phyloP scores from a whole-genome alignment of 495 filamentous ascomycete genomes.

The Rhypophila decipiens region DNA sequence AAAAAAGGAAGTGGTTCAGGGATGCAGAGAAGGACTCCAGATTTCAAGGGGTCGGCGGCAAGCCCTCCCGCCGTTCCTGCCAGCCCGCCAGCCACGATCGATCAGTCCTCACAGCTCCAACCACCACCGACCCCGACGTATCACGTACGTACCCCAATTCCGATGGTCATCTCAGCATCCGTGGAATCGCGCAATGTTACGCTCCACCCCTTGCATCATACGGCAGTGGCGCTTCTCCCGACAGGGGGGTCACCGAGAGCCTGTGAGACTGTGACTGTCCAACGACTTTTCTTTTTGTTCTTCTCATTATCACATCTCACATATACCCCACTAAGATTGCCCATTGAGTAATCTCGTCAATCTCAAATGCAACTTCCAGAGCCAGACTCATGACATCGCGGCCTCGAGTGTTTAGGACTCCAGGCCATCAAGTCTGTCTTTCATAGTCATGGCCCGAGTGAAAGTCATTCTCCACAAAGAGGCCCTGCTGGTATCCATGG shows the following conservation, averaged over 20 bases:
- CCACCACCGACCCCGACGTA: not conserved
- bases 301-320: not conserved
- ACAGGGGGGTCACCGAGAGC: not conserved
- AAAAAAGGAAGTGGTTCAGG: too few species aligned
- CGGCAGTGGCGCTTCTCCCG: not conserved
- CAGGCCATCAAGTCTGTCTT: too few species aligned
- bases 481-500: too few species aligned
- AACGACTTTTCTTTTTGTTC: not conserved
- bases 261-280: not conserved
- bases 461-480: too few species aligned
- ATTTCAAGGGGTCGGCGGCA: not conserved
- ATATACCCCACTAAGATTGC: not conserved
- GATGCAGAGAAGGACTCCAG: too few species aligned
- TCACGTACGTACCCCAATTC: too few species aligned
- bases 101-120: too few species aligned
- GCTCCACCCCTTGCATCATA: not conserved
- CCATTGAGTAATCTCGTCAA: not conserved
- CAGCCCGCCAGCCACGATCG: too few species aligned
- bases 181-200: not conserved
- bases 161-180: not conserved
- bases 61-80: not conserved
- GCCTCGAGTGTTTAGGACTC: too few species aligned
- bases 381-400: too few species aligned
- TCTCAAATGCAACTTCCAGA: not conserved
- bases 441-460: too few species aligned